phyloP scores from a whole-genome alignment of 73 alveolate genomes.

The Paramecium sexaurelia region DNA sequence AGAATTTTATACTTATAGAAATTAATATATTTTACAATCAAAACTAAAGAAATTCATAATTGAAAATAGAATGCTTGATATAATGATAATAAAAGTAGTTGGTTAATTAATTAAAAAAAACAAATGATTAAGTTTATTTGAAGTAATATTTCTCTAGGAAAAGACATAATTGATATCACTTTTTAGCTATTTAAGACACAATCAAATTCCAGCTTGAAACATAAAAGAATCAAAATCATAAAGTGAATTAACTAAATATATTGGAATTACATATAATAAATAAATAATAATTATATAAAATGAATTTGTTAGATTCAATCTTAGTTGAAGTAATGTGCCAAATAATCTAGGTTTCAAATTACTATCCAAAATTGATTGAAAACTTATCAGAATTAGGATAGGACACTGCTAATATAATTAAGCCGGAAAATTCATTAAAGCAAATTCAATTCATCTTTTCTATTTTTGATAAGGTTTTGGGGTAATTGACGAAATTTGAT shows the following conservation, averaged over 20 bases:
- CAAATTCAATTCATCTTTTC: not conserved
- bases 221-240: not conserved
- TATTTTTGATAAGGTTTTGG: not conserved
- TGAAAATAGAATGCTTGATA: too few relatives aligned
- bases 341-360: not conserved
- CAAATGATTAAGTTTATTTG: too few relatives aligned
- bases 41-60: too few relatives aligned
- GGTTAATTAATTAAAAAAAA: too few relatives aligned
- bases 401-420: not conserved
- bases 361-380: not conserved
- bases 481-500: not conserved
- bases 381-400: not conserved
- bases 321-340: not conserved
- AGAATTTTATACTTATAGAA: too few relatives aligned
- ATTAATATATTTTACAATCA: too few relatives aligned
- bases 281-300: not conserved
- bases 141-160: too few relatives aligned
- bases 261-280: not conserved
- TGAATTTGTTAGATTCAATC: not conserved
- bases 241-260: not conserved
- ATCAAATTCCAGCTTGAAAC: not conserved
- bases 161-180: not conserved
- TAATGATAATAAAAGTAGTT: too few relatives aligned
- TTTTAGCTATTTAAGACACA: not conserved
- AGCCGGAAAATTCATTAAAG: not conserved